phyloP scores from a whole-genome alignment of 139 green algal species.

The Medakamo hakoo region DNA sequence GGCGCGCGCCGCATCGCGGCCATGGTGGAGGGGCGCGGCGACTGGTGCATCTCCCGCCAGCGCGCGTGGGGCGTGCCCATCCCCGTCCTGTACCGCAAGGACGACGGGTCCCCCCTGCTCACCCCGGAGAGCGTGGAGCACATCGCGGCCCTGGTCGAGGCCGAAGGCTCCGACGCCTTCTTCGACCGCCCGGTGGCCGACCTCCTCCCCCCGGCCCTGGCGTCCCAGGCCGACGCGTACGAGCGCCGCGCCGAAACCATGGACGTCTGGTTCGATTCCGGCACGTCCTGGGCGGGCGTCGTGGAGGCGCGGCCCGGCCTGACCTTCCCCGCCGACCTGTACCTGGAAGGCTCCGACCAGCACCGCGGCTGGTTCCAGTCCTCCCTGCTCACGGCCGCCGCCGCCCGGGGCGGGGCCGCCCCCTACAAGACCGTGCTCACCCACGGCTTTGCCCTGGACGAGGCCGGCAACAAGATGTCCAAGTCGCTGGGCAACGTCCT shows the following conservation, averaged over 20 bases:
- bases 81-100: conserved; percentile 87
- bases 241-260: conserved; percentile 70
- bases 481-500: conserved; percentile 91
- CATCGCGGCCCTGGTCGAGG: conserved; percentile 48
- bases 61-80: conserved; percentile 96
- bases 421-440: conserved; percentile 86
- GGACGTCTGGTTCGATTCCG: conserved; percentile 99
- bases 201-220: conserved; percentile 62
- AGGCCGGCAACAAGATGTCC: conserved; percentile 75
- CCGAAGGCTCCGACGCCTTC: conserved; percentile 75
- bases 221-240: conserved; percentile 2
- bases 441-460: conserved; percentile 53
- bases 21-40: conserved; percentile 78
- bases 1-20: conserved; percentile 64
- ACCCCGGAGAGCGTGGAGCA: conserved; percentile 73
- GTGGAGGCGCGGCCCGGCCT: conserved; percentile 35
- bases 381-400: conserved; percentile 84
- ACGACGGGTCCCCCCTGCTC: conserved; percentile 81
- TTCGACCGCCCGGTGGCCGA: conserved; percentile 52
- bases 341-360: conserved; percentile 96
- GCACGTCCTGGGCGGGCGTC: conserved; percentile 80
- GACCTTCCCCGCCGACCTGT: conserved; percentile 81
- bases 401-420: conserved; percentile 57
- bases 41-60: conserved; percentile 98
- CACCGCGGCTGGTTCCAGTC: conserved; percentile 97